Base-by-base conservation (phyloP, 164 flowering plant genomes). In the Umbellularia californica region DNA sequence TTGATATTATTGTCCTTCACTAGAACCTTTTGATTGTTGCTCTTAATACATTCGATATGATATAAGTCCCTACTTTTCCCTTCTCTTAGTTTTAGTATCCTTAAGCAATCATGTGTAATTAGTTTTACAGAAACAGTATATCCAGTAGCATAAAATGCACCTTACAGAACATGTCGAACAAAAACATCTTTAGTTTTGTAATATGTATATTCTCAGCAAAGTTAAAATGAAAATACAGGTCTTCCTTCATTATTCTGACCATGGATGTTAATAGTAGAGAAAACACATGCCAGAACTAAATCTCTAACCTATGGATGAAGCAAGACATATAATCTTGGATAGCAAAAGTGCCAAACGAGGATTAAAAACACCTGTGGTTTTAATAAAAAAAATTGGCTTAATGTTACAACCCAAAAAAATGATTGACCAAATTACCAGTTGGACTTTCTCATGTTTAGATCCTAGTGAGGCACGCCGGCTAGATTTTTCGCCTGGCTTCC, bases 381-480 rank as follows among this genome's bases (percentile, higher is more conserved):
- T 55, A 1, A 4, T 3, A 14, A 24, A 64, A 22, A 64, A 23
- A 64, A 64, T 1, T 25, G 28, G 25, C 28, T 64, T 64, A 64
- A 24, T 64, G 12, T 64, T 64, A 64, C 28, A 64, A 23, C 25
- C 24, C 25, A 23, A 25, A 10, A 25, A 25, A 64, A 64, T 11
- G 22, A 64, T n/a, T 33, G 47, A 67, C n/a, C 17, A 47, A 68
- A 63, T 76, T 88, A 94, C 99, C 97, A 96, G 87, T 78, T 96
- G 97, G 63, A 96, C 90, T 85, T 84, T 94, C 13, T 91, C 97
- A 72, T 89, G 55, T 86, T 92, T 94, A 23, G 80, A 76, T 50
- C 85, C 90, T 72, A 79, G 63, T 24, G 92, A 74, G 25, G 86
- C 79, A 22, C 88, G 87, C 17, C 87, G 87, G 60, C 74, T 84